Evolutionary conservation across 129 eudicot genomes (phyloP), one percentile per base, ranked within the genome.

Genomic region (Logfia minima): DNA sequence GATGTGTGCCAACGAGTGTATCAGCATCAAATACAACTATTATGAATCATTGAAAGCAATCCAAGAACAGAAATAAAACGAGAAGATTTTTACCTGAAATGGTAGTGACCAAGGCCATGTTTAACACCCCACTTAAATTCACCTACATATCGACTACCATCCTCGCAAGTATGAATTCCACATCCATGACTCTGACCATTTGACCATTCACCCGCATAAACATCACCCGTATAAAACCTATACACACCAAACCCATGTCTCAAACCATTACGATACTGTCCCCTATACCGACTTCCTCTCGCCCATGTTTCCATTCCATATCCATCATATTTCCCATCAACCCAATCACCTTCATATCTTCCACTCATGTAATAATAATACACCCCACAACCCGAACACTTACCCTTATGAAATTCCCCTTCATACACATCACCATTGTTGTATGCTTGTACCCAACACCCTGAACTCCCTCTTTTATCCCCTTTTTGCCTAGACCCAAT

Each of bases 161-260:
- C 98, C 75, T 94, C 97, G 21, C 98, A 94, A 61, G 98, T 94
- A 85, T 91, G 98, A 82, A 94, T 83, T 32, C 98, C 98, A 75
- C 93, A 91, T 3, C 98, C 98, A 89, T 94, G 98, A 74, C 97
- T 87, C 86, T 94, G 98, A 56, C 98, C 98, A 70, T 86, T 94
- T 5, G 93, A 88, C 98, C 98, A 94, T 70, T 94, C 98, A 24
- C 98, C 98, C 16, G 96, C 93, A 70, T 94, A 94, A 23, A 94
- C 96, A 87, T 93, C 98, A 67, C 98, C 98, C 8, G 96, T 93
- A 64, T 90, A 93, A 82, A 91, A 93, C 78, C 92, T 86, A 76
- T 91, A 94, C 79, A 91, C 96, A 4, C 98, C 98, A 83, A 86
- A 89, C 43, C 98, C 98, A 79, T 94, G 92, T 76, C 98, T 86